phyloP scores from a whole-genome alignment of 257 asterid species.

The Solanum chiquidenum region DNA sequence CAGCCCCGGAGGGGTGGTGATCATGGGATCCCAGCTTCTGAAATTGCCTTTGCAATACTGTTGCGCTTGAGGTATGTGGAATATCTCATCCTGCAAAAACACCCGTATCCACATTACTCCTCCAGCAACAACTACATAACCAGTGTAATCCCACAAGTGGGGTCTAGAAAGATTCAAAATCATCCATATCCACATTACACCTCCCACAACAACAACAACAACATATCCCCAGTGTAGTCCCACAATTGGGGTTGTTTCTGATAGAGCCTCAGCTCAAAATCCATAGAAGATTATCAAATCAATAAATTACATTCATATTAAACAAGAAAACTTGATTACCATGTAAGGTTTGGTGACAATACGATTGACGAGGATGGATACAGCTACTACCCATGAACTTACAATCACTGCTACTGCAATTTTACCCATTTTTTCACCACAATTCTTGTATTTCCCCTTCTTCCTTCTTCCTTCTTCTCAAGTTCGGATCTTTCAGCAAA shows the following conservation, averaged over 20 bases:
- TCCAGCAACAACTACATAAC: background rate
- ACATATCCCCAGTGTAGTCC: background rate
- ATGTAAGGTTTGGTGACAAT: constrained; percentile 84
- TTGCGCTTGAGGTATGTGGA: constrained; percentile 84
- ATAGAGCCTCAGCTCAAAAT: background rate
- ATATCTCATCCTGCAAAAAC: constrained; percentile 80
- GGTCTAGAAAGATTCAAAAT: background rate
- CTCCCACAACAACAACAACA: background rate
- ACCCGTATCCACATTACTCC: background rate
- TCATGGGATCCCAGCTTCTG: constrained; percentile 94
- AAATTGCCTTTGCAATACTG: constrained; percentile 77
- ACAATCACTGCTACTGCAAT: constrained; percentile 37
- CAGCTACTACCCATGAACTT: constrained; percentile 50
- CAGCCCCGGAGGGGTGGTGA: constrained; percentile 99
- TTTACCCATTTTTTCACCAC: constrained; percentile 44
- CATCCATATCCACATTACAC: background rate
- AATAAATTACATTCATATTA: background rate
- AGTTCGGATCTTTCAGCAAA: background rate
- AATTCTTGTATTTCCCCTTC: background rate
- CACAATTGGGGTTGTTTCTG: background rate
- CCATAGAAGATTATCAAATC: background rate
- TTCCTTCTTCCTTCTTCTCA: background rate
- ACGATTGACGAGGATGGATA: constrained; percentile 57
- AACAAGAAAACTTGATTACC: constrained; percentile 21
- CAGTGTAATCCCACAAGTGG: background rate